Conservation (phyloP, 179 eudicot genomes). For the Amaranthus tricolor region DNA sequence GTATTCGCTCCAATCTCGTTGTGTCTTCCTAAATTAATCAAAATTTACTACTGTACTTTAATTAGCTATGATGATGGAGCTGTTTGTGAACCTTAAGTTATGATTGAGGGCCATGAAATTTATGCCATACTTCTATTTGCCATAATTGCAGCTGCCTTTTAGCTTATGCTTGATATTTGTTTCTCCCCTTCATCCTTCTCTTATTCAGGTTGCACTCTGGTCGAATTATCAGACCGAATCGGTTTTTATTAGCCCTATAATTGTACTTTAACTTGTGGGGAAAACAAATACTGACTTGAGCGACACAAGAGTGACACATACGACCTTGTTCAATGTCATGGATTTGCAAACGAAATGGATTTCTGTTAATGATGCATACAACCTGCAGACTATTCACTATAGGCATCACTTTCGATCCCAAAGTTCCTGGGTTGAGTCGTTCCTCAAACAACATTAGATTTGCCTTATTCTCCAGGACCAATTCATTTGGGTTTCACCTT, state of each 20-base stretch:
- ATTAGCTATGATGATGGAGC: constrained; percentile 12
- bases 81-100: constrained; percentile 9
- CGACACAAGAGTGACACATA: too few species aligned
- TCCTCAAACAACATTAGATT: too few species aligned
- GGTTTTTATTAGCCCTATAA: too few species aligned
- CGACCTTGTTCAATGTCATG: too few species aligned
- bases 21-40: constrained; percentile 20
- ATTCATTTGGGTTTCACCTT: too few species aligned
- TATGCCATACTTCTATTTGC: neutral
- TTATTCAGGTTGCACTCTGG: neutral
- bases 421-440: too few species aligned
- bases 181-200: neutral
- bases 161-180: neutral
- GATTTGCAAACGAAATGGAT: too few species aligned
- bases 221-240: too few species aligned
- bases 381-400: too few species aligned
- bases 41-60: constrained; percentile 12
- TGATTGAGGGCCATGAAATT: constrained; percentile 3
- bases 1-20: constrained; percentile 2
- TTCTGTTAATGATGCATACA: too few species aligned
- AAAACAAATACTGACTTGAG: neutral
- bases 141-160: neutral
- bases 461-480: too few species aligned
- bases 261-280: neutral
- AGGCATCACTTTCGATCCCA: too few species aligned